A percentile compares a stretch with the other conserved stretches of the same genome.
Evolutionary conservation across 202 grass and related monocot genomes (phyloP).

Genomic region (Setaria viridis): DNA sequence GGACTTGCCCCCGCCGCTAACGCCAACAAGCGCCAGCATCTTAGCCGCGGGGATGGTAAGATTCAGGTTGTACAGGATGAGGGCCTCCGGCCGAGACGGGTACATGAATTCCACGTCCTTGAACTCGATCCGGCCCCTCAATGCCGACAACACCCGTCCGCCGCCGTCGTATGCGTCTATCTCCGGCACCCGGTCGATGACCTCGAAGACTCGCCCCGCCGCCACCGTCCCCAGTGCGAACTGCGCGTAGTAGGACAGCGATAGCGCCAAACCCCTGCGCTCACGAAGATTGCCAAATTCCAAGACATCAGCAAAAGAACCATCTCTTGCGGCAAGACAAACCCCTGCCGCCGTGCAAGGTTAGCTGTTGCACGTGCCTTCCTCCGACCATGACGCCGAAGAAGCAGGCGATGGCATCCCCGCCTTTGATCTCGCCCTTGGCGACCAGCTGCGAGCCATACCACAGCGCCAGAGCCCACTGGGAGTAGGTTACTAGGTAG

Average conservation of each 20-base stretch:
- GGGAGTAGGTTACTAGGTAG: slow-evolving; percentile 69
- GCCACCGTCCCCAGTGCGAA: slow-evolving; percentile 61
- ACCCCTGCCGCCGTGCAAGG: too few relatives aligned
- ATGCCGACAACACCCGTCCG: slow-evolving; percentile 14
- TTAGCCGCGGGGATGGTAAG: slow-evolving; percentile 51
- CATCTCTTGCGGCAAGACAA: background rate
- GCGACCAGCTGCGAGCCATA: slow-evolving; percentile 63
- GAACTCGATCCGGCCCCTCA: slow-evolving; percentile 55
- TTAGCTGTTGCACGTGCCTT: slow-evolving; percentile 21
- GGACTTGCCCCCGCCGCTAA: slow-evolving; percentile 74
- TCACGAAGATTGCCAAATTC: background rate
- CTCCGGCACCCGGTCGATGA: slow-evolving; percentile 57
- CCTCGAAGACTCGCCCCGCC: slow-evolving; percentile 61
- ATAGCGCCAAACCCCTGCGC: slow-evolving; percentile 56
- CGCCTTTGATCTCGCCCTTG: slow-evolving; percentile 49
- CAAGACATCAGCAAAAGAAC: background rate
- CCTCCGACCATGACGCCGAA: slow-evolving; percentile 74
- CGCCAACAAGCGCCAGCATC: slow-evolving; percentile 55
- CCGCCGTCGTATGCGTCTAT: slow-evolving; percentile 49
- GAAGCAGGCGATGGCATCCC: slow-evolving; percentile 74
- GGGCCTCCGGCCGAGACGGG: slow-evolving; percentile 56
- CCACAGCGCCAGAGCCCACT: slow-evolving; percentile 74
- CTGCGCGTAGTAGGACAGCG: slow-evolving; percentile 62
- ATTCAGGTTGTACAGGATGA: slow-evolving; percentile 57
- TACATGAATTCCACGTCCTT: slow-evolving; percentile 68